A percentile compares a stretch with the other conserved stretches of the same genome.
Evolutionary conservation across 257 asterid species (phyloP).

Genomic region (Gentiana dahurica): DNA sequence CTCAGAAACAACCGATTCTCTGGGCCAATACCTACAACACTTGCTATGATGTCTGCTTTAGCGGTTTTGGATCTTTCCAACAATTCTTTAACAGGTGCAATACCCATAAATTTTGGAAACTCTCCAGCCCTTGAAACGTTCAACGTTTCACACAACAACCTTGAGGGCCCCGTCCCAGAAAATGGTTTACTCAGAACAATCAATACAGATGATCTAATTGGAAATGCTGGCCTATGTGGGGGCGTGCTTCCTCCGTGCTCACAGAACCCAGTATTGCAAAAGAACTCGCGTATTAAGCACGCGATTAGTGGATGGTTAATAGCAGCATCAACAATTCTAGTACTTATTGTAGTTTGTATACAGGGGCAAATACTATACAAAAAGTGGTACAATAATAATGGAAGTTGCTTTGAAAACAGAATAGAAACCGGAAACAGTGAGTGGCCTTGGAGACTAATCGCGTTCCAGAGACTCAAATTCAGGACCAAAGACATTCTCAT

Average conservation of each 20-base stretch:
- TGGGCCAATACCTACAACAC: conserved; percentile 33
- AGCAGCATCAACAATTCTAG: conserved; percentile 28
- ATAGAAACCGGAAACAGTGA: conserved; percentile 23
- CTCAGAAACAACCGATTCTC: conserved; percentile 23
- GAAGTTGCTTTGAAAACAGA: conserved; percentile 33
- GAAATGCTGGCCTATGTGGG: conserved; percentile 52
- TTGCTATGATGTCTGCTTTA: conserved; percentile 38
- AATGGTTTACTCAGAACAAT: conserved; percentile 39
- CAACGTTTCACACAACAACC: conserved; percentile 46
- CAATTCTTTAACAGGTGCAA: conserved; percentile 42
- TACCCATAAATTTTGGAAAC: conserved; percentile 45
- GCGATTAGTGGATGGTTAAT: conserved; percentile 33
- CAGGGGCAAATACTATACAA: conserved; percentile 23
- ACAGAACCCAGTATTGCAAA: conserved; percentile 9
- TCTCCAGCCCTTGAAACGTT: conserved; percentile 45
- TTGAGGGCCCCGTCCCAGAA: conserved; percentile 43
- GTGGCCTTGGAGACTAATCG: conserved; percentile 67
- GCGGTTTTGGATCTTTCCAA: conserved; percentile 45
- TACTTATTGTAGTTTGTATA: conserved; percentile 15
- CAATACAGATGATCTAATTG: conserved; percentile 33
- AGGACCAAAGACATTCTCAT: conserved; percentile 35
- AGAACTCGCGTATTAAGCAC: conserved; percentile 19
- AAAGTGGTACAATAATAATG: conserved; percentile 23
- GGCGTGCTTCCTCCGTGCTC: conserved; percentile 48
- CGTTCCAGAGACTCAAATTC: conserved; percentile 52